Percentiles rank a stretch among this genome's conserved stretches.
phyloP scores from a whole-genome alignment of 1,139 yeast species.

The Suhomyces atakaporum region DNA sequence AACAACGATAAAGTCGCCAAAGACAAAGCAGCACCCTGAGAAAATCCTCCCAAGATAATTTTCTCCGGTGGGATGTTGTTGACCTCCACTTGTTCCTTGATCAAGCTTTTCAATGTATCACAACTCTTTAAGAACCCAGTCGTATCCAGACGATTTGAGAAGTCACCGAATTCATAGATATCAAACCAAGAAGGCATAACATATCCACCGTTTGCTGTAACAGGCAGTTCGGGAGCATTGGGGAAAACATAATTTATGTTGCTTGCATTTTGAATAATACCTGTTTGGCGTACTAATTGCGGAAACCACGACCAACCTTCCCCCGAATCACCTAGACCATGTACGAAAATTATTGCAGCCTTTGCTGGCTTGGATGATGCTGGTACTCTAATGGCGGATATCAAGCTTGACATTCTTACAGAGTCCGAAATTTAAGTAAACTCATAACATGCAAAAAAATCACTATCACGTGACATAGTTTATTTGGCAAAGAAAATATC shows the following conservation, averaged over 20 bases:
- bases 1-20: conserved; percentile 52
- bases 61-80: conserved; percentile 67
- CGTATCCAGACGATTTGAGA: conserved; percentile 54
- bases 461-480: too few species aligned
- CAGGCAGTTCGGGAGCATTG: conserved; percentile 75
- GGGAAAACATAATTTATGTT: conserved; percentile 83
- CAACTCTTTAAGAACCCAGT: conserved; percentile 65
- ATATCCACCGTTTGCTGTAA: conserved; percentile 67
- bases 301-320: conserved; percentile 86
- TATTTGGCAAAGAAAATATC: too few species aligned
- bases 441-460: too few species aligned
- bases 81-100: conserved; percentile 61
- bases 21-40: conserved; percentile 89
- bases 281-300: conserved; percentile 44
- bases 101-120: conserved; percentile 50
- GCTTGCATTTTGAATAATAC: conserved; percentile 48
- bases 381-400: conserved; percentile 41
- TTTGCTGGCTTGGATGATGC: conserved; percentile 47
- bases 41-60: conserved; percentile 87
- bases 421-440: too few species aligned
- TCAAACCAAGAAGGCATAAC: conserved; percentile 90
- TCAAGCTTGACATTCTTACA: conserved; percentile 8
- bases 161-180: conserved; percentile 56
- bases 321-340: conserved; percentile 92
- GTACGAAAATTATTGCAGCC: conserved; percentile 75